Conservation (phyloP, 352 stramenopile species). For the Pythium chondricola region DNA sequence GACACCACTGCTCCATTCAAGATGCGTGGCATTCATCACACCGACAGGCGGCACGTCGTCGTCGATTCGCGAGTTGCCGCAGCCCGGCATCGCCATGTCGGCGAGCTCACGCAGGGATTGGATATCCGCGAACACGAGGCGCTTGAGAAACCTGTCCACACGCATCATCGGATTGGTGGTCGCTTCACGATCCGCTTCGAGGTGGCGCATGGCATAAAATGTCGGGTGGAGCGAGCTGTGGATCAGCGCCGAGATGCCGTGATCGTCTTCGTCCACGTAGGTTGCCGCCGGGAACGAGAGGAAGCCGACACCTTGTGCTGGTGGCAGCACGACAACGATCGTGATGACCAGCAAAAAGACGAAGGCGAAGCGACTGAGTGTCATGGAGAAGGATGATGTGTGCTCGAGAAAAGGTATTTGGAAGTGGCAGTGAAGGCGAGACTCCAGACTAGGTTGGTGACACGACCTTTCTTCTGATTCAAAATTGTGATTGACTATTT, state of each 20-base stretch:
- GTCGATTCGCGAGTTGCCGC: constrained; percentile 11
- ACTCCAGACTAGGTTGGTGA: no score
- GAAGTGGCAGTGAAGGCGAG: no score
- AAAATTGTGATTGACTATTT: no score
- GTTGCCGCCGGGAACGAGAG: constrained; percentile 16
- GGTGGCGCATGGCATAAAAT: constrained; percentile 8
- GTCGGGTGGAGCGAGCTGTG: constrained; percentile 15
- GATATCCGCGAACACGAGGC: constrained; percentile 10
- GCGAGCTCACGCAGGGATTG: constrained; percentile 13
- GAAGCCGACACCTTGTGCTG: constrained; percentile 3
- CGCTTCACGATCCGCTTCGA: background rate
- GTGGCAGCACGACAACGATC: background rate
- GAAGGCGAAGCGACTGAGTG: no score
- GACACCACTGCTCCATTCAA: constrained; percentile 15
- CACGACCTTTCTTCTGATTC: no score
- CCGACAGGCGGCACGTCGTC: constrained; percentile 2
- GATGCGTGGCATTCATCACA: constrained; percentile 4
- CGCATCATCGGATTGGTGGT: no score
- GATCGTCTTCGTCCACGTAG: constrained; percentile 7
- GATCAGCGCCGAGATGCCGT: constrained; percentile 5
- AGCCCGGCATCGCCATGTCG: constrained; percentile 2
- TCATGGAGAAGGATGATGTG: no score
- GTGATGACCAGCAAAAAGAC: background rate
- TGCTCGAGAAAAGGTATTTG: no score
- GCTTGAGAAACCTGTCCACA: background rate